Evolutionary conservation across 352 stramenopile genomes (phyloP), one percentile per base, ranked within the genome.

Genomic region (Phytophthora tubulina): DNA sequence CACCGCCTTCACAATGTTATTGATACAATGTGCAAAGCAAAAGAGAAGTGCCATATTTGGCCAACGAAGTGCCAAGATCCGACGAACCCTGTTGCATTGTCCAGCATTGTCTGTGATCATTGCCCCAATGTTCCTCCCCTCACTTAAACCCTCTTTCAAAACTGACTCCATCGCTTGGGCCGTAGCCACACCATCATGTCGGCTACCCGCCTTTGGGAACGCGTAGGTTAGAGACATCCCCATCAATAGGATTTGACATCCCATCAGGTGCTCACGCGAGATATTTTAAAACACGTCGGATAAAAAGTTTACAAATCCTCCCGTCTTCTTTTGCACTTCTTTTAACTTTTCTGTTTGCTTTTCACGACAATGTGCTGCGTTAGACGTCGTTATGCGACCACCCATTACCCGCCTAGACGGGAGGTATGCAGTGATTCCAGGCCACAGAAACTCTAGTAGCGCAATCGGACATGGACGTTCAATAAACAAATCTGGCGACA

Each of bases 401-500:
- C 49, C 49, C 14, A 56, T 6, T 13, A 56, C 10, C 32, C n/a
- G 30, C 30, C 49, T 38, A 6, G 49, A 44, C 14, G 32, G 32
- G 5, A 56, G 31, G 15, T 56, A 56, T 30, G 30, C 14, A 15
- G 31, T 30, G 32, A 42, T 56, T 31, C 49, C 49, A n/a, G 49
- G 49, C 3, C 49, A 56, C 32, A 56, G 14, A 14, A 13, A 56
- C 49, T 42, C 32, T 11, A 44, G 14, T 33, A 68, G 39, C 1
- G 49, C 41, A 33, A n/a, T 49, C 8, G 61, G 55, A 11, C 32
- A 52, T 21, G 31, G 15, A 8, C 41, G 51, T 35, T 68, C 61
- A 3, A 68, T 55, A 17, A 62, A 68, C 13, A 60, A 13, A 36
- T 56, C 61, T 3, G 61, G 50, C 3, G 61, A n/a, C 7, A 59